Percentiles rank a stretch among this genome's conserved stretches.
phyloP scores from a whole-genome alignment of 768 basidiomycete species.

The Termitomyces sp. region DNA sequence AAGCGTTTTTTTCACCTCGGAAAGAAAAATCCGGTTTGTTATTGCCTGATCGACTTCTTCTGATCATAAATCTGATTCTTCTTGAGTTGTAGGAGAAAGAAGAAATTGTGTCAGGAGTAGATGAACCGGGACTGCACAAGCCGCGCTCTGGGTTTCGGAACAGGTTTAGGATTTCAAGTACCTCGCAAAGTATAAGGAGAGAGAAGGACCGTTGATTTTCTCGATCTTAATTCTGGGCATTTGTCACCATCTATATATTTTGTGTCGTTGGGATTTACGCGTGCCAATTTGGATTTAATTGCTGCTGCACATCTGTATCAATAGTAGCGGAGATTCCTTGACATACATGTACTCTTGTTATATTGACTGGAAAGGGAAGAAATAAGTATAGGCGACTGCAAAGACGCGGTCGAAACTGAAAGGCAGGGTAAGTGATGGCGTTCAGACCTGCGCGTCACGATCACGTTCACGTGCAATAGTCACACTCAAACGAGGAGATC shows the following conservation, averaged over 20 bases:
- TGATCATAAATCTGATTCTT: not conserved
- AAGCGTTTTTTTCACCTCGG: slow-evolving; percentile 34
- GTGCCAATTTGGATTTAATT: not conserved
- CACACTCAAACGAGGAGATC: slow-evolving; percentile 15
- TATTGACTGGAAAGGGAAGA: too few species aligned
- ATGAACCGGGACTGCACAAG: slow-evolving; percentile 8
- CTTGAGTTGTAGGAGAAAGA: not conserved
- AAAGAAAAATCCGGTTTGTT: slow-evolving; percentile 34
- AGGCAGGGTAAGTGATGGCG: too few species aligned
- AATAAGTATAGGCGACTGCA: not conserved
- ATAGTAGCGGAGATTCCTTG: not conserved
- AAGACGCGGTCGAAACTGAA: too few species aligned
- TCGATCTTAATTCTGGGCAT: not conserved
- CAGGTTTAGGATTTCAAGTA: slow-evolving; percentile 28
- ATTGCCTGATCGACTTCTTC: not conserved
- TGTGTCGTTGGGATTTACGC: not conserved
- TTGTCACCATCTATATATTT: not conserved
- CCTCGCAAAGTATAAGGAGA: slow-evolving; percentile 32
- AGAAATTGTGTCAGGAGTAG: not conserved
- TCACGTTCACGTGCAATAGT: slow-evolving; percentile 24
- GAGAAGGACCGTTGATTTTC: slow-evolving; percentile 27
- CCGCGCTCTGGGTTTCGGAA: slow-evolving; percentile 27
- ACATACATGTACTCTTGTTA: not conserved
- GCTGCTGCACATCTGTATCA: not conserved
- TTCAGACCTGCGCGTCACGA: slow-evolving; percentile 15